A percentile compares a stretch with the other conserved stretches of the same genome.
Evolutionary conservation across 2,329 filamentous ascomycete genomes (phyloP).

Genomic region (Lecanicillium sp.): DNA sequence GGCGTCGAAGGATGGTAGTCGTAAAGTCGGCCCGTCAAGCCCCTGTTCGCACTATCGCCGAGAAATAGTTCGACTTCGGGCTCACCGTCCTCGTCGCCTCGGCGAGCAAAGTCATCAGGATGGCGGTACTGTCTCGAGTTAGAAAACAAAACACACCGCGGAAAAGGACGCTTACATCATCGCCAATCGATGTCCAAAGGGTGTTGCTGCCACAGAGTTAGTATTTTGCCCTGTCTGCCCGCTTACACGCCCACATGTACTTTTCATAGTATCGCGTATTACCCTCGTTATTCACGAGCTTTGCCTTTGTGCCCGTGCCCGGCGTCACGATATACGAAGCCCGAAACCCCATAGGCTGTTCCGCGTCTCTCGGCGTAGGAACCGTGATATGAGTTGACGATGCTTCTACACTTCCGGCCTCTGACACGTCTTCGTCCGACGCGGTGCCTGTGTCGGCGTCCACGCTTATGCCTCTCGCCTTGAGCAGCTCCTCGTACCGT

Average conservation of each 20-base stretch:
- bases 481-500: constrained; percentile 41
- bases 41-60: neutral
- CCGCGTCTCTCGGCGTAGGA: neutral
- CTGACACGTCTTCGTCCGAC: neutral
- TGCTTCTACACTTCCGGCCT: neutral
- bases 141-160: neutral
- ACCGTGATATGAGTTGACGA: neutral
- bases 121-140: neutral
- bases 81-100: neutral
- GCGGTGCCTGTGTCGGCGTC: neutral
- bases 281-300: constrained; percentile 2
- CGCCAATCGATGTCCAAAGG: constrained; percentile 63
- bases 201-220: constrained; percentile 47
- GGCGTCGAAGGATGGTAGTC: neutral
- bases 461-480: constrained; percentile 9
- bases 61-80: constrained; percentile 4
- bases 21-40: neutral
- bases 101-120: constrained; percentile 1
- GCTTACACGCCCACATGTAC: neutral
- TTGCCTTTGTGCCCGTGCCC: neutral
- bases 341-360: neutral
- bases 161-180: constrained; percentile 44
- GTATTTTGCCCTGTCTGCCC: too few relatives aligned
- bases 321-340: neutral
- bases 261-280: constrained; percentile 15